Evolutionary conservation across 75 land plant species (phyloP).

Genomic region (Pseudotsuga menziesii): DNA sequence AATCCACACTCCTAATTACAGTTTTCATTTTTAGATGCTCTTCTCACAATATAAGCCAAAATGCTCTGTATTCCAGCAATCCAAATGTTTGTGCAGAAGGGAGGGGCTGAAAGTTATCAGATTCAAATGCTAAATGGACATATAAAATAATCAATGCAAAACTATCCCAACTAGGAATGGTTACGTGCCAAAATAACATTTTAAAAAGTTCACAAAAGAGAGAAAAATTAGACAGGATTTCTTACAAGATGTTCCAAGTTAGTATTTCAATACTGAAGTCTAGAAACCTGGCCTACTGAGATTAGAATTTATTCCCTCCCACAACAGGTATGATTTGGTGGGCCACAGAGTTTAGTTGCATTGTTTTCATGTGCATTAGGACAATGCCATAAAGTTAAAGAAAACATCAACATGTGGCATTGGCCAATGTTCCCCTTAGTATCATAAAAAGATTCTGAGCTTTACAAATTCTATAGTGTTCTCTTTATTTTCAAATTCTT

Average conservation of each 20-base stretch:
- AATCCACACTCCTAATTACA: background rate
- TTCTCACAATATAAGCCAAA: background rate
- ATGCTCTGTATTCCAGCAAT: background rate
- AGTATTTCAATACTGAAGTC: background rate
- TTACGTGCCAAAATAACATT: background rate
- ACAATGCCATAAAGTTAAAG: background rate
- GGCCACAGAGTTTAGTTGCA: background rate
- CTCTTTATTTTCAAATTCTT: background rate
- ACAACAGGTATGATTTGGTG: background rate
- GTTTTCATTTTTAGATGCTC: background rate
- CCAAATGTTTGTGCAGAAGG: background rate
- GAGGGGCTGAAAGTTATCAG: background rate
- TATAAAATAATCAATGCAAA: slow-evolving; percentile 1
- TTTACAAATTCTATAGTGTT: background rate
- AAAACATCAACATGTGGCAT: background rate
- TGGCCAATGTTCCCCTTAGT: background rate
- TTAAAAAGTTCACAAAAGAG: background rate
- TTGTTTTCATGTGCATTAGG: background rate
- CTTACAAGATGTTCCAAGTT: background rate
- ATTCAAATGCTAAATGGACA: background rate
- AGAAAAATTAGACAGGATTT: background rate
- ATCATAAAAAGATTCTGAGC: background rate
- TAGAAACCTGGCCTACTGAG: background rate
- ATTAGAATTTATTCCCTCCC: background rate
- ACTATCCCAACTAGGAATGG: background rate